A percentile compares a stretch with the other conserved stretches of the same genome.
phyloP scores from a whole-genome alignment of 2,329 filamentous ascomycete genomes.

The Cadophora sp. region DNA sequence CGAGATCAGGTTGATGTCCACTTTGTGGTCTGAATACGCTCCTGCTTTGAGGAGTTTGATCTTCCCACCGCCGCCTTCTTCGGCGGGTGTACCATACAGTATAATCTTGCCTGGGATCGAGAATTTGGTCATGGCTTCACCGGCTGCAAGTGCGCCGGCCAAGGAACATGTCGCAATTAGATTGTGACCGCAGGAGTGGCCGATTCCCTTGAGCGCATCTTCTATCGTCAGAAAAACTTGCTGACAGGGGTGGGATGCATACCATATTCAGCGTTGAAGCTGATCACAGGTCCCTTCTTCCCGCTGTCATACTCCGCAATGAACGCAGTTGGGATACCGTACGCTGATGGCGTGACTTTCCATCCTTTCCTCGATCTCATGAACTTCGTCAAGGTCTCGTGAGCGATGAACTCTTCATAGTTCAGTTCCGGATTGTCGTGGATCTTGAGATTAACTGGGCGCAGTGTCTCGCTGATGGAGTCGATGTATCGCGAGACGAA shows the following conservation, averaged over 20 bases:
- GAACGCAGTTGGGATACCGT: constrained; percentile 59
- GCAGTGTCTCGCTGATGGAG: constrained; percentile 48
- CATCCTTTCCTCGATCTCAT: constrained; percentile 52
- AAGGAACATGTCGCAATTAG: constrained; percentile 49
- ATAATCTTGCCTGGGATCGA: constrained; percentile 40
- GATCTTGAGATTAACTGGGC: constrained; percentile 55
- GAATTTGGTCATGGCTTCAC: constrained; percentile 34
- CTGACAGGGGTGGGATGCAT: constrained; percentile 2
- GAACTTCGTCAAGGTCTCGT: constrained; percentile 56
- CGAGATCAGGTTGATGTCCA: constrained; percentile 49
- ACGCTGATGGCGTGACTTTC: constrained; percentile 58
- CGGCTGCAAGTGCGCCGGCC: constrained; percentile 47
- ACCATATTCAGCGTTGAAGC: constrained; percentile 55
- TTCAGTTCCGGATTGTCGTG: constrained; percentile 57
- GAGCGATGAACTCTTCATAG: constrained; percentile 58
- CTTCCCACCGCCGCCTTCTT: constrained; percentile 47
- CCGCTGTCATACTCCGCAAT: constrained; percentile 50
- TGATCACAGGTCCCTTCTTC: constrained; percentile 51
- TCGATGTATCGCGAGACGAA: constrained; percentile 50
- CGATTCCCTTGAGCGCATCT: constrained; percentile 52
- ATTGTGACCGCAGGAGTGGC: constrained; percentile 53
- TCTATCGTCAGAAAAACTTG: not conserved
- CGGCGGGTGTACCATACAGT: constrained; percentile 42
- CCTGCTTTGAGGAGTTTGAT: constrained; percentile 53
- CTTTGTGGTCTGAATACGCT: constrained; percentile 47